Percentiles rank a stretch among this genome's conserved stretches.
Evolutionary conservation across 345 rosid species (phyloP).

Genomic region (Chamaenerion angustifolium): DNA sequence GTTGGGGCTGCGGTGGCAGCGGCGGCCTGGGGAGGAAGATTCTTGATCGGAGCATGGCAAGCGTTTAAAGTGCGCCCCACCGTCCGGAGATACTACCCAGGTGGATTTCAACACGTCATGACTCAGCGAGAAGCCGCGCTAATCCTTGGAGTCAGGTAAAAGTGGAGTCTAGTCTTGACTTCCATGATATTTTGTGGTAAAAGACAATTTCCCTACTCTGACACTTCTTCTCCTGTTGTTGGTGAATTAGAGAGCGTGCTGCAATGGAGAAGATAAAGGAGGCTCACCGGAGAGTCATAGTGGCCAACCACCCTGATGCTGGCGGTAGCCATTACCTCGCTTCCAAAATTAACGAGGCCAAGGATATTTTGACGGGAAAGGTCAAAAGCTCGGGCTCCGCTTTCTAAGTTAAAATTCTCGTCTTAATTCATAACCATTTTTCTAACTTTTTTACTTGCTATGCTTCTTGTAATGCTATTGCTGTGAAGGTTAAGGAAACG

Average conservation of each 20-base stretch:
- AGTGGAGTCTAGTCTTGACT: no score
- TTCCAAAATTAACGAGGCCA: no score
- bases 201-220: no score
- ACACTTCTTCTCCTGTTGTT: no score
- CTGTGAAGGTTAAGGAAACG: no score
- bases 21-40: constrained; percentile 21
- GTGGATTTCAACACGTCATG: constrained; percentile 27
- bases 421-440: no score
- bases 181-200: no score
- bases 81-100: constrained; percentile 19
- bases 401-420: constrained; percentile 20
- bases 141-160: constrained; percentile 26
- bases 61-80: constrained; percentile 24
- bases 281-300: constrained; percentile 81
- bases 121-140: constrained; percentile 25
- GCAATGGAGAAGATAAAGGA: constrained; percentile 61
- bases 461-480: no score
- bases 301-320: constrained; percentile 87
- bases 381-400: constrained; percentile 51
- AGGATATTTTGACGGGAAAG: constrained; percentile 23
- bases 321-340: constrained; percentile 14
- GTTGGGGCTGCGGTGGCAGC: constrained; percentile 17
- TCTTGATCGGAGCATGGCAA: constrained; percentile 20
- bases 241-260: no score
- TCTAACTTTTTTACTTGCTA: no score